Evolutionary conservation across 176 grass and related monocot species (phyloP).

Genomic region (Rhipidocladum racemiflorum): DNA sequence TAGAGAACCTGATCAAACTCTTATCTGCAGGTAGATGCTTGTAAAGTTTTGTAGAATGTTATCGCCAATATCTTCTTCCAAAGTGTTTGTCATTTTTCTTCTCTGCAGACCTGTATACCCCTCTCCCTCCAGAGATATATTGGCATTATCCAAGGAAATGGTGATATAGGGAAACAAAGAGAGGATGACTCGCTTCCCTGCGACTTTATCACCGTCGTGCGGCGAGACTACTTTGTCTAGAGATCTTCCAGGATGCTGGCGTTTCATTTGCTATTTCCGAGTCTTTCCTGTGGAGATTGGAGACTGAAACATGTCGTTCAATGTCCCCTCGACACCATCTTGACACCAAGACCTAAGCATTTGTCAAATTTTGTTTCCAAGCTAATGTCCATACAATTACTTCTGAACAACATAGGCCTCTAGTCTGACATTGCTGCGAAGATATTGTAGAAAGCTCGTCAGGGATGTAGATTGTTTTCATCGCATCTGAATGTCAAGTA

Average conservation of each 20-base stretch:
- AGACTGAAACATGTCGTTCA: neutral
- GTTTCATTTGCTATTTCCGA: neutral
- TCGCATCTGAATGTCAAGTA: conserved; percentile 21
- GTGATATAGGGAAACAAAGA: conserved; percentile 56
- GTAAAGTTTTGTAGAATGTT: neutral
- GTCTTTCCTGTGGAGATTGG: neutral
- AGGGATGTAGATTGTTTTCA: neutral
- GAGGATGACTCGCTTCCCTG: conserved; percentile 65
- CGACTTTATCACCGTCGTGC: conserved; percentile 66
- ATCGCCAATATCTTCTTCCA: neutral
- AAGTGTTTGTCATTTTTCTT: neutral
- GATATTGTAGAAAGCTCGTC: conserved; percentile 26
- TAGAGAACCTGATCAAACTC: conserved; percentile 72
- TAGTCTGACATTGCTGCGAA: neutral
- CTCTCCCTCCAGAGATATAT: conserved; percentile 82
- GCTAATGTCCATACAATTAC: neutral
- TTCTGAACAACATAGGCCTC: neutral
- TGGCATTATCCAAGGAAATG: conserved; percentile 93
- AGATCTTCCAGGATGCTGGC: neutral
- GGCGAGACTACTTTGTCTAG: conserved; percentile 90
- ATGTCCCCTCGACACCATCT: neutral
- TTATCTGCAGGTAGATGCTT: conserved; percentile 55
- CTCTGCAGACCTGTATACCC: conserved; percentile 71
- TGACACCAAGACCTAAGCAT: neutral
- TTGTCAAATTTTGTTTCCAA: conserved; percentile 25